These are phyloP conservation scores for Debaryomyces robertsiae DNA, from an alignment of 1,139 yeast genomes.

Conservation along the genomic window DNA sequence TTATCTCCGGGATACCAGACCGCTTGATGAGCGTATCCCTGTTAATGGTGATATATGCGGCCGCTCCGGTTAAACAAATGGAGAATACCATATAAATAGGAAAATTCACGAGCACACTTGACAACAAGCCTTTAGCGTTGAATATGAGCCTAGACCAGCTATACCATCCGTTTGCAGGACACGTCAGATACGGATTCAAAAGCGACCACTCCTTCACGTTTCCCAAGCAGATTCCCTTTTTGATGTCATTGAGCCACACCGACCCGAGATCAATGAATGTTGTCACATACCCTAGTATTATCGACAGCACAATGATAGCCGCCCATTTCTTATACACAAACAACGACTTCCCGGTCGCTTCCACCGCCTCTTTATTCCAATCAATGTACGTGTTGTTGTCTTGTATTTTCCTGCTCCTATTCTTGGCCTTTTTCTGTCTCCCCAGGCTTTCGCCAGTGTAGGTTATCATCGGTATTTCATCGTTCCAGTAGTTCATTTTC, in stretches of 20 bases:
- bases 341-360: conserved; percentile 16
- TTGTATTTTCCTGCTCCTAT: conserved; percentile 12
- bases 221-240: conserved; percentile 47
- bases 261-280: conserved; percentile 61
- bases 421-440: neutral
- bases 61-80: conserved; percentile 25
- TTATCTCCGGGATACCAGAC: conserved; percentile 74
- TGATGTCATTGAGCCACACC: conserved; percentile 64
- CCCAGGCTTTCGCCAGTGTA: conserved; percentile 5
- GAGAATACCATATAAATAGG: conserved; percentile 42
- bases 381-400: conserved; percentile 43
- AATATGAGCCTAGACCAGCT: conserved; percentile 41
- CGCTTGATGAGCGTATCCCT: conserved; percentile 51
- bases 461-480: conserved; percentile 10
- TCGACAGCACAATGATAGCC: conserved; percentile 56
- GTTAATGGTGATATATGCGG: conserved; percentile 33
- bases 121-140: conserved; percentile 20
- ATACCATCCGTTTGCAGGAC: conserved; percentile 47
- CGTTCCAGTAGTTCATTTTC: neutral
- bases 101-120: conserved; percentile 33
- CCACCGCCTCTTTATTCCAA: conserved; percentile 29
- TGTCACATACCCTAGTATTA: conserved; percentile 60
- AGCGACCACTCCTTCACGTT: conserved; percentile 45
- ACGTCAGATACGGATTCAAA: conserved; percentile 47
- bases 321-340: conserved; percentile 50